Percentiles rank a stretch among this genome's conserved stretches.
phyloP scores from a whole-genome alignment of 257 asterid species.

The Asclepias syriaca region DNA sequence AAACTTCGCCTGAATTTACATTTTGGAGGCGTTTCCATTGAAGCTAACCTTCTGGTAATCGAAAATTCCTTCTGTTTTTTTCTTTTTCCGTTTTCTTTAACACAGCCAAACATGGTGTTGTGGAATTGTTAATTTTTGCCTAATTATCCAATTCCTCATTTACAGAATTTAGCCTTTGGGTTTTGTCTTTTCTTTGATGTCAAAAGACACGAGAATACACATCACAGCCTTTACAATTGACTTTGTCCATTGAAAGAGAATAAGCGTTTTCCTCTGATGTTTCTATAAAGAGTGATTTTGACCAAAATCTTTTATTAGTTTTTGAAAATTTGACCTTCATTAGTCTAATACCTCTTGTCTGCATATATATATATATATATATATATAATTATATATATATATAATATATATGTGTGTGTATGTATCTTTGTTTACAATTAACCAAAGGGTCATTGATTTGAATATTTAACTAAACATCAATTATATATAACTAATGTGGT shows the following conservation, averaged over 20 bases:
- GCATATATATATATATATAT: background rate
- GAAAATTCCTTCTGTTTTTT: background rate
- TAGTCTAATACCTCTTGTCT: background rate
- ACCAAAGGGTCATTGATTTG: background rate
- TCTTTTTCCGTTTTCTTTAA: background rate
- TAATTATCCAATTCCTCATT: background rate
- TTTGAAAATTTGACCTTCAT: background rate
- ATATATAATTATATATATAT: too few relatives aligned
- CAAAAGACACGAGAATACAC: background rate
- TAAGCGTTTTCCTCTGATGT: background rate
- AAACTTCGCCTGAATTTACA: slow-evolving; percentile 45
- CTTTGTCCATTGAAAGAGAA: too few relatives aligned
- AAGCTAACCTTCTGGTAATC: slow-evolving; percentile 54
- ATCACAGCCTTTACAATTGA: slow-evolving; percentile 9
- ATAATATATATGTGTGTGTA: too few relatives aligned
- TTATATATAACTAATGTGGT: background rate
- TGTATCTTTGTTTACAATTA: background rate
- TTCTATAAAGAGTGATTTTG: slow-evolving; percentile 7
- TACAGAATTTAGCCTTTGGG: background rate
- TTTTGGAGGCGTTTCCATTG: slow-evolving; percentile 29
- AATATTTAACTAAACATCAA: background rate
- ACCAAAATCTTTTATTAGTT: background rate
- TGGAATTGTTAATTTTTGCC: background rate
- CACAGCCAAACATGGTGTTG: background rate
- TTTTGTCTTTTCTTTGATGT: background rate